Base-by-base conservation (phyloP, 1,284 basidiomycete genomes). In the Apiotrichum mycotoxinovorans region DNA sequence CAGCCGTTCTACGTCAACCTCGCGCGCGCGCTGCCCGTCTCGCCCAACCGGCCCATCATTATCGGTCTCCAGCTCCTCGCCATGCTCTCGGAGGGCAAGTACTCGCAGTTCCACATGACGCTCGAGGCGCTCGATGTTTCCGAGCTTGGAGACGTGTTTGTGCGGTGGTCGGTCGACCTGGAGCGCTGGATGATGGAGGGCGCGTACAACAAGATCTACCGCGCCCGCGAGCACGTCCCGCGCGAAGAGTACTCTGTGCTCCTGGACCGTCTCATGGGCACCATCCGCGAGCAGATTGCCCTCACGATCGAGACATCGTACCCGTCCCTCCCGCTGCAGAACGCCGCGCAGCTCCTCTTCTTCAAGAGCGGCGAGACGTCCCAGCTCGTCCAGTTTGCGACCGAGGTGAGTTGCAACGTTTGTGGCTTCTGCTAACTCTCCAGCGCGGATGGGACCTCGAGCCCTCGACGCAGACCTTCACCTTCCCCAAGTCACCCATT, bases 111-210 rank as follows among this genome's bases (percentile, higher is more conserved):
- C 81, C 96, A 99, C 76, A 96, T 92, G n/a, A 87, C 91, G n/a
- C 85, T 99, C 57, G 96, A 99, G 76, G 89, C 90, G n/a, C 83
- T 98, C 22, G 67, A 71, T 49, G 61, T 68, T 27, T 83, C 84
- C 44, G 84, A 89, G 62, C 79, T 84, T 37, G 81, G 84, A 30
- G 91, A 91, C 73, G 85, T 85, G 18, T 93, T 84, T 73, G 87
- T 94, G 66, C 83, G 84, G 57, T 89, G 92, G 73, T 89, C 90
- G 2, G 87, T 93, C 56, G 91, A 92, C 72, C 82, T 93, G 57
- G 96, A 99, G 76, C 83, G 91, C 50, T 98, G 94, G 91, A 82
- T 98, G 58, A 98, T 99, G 95, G 96, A 98, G 75, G 95, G 95
- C 37, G 89, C 88, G 69, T 99, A 98, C 76, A 92, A 90, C 76